Percentiles rank a stretch among this genome's conserved stretches.
These are phyloP conservation scores for Ogataea hybrid DNA, from an alignment of 1,139 yeast species.

Conservation along the genomic window DNA sequence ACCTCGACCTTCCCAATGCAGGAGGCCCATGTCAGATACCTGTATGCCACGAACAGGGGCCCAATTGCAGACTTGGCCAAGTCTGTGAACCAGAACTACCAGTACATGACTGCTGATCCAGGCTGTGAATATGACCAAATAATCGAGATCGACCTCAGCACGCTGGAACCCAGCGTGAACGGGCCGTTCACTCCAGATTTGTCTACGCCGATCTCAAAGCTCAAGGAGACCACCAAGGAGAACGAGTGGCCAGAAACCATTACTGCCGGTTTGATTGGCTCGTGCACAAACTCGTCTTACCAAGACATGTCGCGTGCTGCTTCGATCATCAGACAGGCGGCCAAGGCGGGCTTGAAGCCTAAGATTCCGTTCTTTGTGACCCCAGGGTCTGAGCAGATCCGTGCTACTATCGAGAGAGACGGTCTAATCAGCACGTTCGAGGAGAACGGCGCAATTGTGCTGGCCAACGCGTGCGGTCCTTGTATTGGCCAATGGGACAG, in stretches of 20 bases:
- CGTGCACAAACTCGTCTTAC: constrained; percentile 96
- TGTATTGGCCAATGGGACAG: constrained; percentile 99
- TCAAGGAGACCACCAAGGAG: constrained; percentile 58
- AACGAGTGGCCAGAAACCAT: constrained; percentile 82
- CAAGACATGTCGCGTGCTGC: constrained; percentile 97
- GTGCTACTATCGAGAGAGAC: constrained; percentile 96
- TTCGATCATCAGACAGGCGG: constrained; percentile 82
- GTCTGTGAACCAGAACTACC: constrained; percentile 55
- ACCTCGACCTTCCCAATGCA: constrained; percentile 96
- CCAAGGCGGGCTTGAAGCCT: constrained; percentile 82
- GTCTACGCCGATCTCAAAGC: constrained; percentile 77
- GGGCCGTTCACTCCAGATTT: constrained; percentile 97
- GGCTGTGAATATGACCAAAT: constrained; percentile 84
- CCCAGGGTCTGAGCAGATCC: constrained; percentile 98
- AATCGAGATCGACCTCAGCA: constrained; percentile 71
- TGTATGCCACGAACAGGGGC: constrained; percentile 75
- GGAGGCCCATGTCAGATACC: constrained; percentile 78
- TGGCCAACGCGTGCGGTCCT: constrained; percentile 99
- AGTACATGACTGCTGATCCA: constrained; percentile 72
- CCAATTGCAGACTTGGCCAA: constrained; percentile 81
- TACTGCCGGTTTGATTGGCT: constrained; percentile 92
- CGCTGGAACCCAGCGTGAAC: constrained; percentile 84
- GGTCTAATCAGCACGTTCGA: constrained; percentile 80
- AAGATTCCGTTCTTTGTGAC: constrained; percentile 91
- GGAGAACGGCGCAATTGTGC: constrained; percentile 82